A percentile compares a stretch with the other conserved stretches of the same genome.
phyloP scores from a whole-genome alignment of 257 asterid genomes.

The Solanum okadae region DNA sequence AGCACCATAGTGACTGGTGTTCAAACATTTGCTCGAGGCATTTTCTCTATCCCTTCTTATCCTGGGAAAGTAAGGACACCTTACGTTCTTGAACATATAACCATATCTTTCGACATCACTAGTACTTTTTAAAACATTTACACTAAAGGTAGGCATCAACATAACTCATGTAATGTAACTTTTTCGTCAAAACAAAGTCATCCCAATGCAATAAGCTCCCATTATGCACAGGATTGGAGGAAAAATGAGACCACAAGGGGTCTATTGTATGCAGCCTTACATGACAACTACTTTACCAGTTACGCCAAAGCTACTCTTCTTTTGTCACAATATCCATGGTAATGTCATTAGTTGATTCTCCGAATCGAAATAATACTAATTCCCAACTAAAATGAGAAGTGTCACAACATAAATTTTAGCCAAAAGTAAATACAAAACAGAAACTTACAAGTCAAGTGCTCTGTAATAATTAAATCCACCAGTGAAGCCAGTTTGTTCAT shows the following conservation, averaged over 20 bases:
- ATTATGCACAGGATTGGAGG: not conserved
- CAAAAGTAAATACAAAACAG: not conserved
- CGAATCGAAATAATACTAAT: not conserved
- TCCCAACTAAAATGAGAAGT: not conserved
- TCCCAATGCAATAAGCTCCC: not conserved
- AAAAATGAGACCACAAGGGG: rapidly evolving
- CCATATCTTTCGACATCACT: not conserved
- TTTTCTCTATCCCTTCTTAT: not conserved
- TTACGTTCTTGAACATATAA: not conserved
- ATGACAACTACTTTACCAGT: not conserved
- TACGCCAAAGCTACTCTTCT: not conserved
- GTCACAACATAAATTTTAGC: not conserved
- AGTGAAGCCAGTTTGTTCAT: conserved; percentile 16
- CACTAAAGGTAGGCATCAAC: not conserved
- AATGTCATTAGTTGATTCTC: not conserved
- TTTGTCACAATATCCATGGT: not conserved
- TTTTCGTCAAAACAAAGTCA: not conserved
- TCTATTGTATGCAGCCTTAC: not conserved
- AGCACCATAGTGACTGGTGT: not conserved
- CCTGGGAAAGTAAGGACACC: not conserved
- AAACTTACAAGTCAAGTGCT: conserved; percentile 19
- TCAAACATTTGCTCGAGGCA: not conserved
- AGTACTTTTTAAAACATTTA: not conserved
- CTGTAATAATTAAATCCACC: conserved; percentile 22
- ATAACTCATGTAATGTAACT: not conserved